Evolutionary conservation across 257 asterid genomes (phyloP).

Genomic region (Voacanga thouarsii): DNA sequence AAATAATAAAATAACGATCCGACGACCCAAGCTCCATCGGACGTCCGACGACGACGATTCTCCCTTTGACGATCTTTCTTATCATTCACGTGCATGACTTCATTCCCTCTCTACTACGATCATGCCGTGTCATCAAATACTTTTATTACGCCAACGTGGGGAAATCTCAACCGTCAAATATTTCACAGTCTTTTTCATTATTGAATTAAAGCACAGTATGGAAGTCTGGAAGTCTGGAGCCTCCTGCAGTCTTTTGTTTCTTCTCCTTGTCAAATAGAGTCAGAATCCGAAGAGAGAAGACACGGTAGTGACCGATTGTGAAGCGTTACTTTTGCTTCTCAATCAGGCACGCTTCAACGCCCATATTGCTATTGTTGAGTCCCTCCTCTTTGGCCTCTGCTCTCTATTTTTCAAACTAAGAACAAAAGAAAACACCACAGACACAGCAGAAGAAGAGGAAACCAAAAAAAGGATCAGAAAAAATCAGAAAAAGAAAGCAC

Average conservation of each 20-base stretch:
- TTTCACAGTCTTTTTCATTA: neutral
- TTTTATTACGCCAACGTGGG: constrained; percentile 1
- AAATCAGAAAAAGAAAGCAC: neutral
- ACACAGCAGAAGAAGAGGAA: constrained; percentile 15
- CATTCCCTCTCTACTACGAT: neutral
- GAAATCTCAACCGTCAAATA: constrained; percentile 2
- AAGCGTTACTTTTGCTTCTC: neutral
- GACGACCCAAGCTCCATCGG: too few relatives aligned
- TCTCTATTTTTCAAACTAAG: neutral
- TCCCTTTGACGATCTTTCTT: constrained; percentile 7
- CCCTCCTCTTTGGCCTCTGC: constrained; percentile 3
- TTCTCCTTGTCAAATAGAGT: constrained; percentile 16
- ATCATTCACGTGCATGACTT: constrained; percentile 11
- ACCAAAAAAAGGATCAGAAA: neutral
- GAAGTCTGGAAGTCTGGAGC: neutral
- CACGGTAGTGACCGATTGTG: neutral
- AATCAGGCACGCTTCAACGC: constrained; percentile 14
- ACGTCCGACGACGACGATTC: neutral
- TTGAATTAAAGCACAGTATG: neutral
- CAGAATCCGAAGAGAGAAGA: neutral
- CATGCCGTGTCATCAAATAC: neutral
- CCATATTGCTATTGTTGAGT: neutral
- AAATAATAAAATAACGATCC: too few relatives aligned
- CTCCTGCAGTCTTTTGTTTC: constrained; percentile 15
- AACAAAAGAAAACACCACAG: constrained; percentile 21